These are phyloP conservation scores for Evansstolkia leycettana DNA, from an alignment of 495 filamentous ascomycete genomes.

Conservation along the genomic window DNA sequence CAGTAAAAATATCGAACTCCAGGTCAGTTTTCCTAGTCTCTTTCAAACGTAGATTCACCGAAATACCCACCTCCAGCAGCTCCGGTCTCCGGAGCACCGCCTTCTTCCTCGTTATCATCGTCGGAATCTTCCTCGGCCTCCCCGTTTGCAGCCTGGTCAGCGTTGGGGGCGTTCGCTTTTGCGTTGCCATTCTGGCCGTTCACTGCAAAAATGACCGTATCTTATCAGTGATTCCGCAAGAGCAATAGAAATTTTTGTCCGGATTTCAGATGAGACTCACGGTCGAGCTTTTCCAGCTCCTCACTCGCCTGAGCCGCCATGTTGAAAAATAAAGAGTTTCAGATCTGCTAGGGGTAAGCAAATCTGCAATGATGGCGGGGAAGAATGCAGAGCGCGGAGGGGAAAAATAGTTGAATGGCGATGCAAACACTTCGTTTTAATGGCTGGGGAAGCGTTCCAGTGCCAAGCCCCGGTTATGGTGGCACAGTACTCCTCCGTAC, in stretches of 20 bases:
- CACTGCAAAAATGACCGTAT: slow-evolving; percentile 18
- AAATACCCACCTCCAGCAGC: slow-evolving; percentile 29
- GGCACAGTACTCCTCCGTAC: too few relatives aligned
- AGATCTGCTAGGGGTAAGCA: neutral
- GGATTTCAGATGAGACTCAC: slow-evolving; percentile 17
- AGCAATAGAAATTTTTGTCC: neutral
- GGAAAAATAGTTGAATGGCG: slow-evolving; percentile 4
- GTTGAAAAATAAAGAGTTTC: slow-evolving; percentile 10
- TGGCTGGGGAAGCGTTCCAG: too few relatives aligned
- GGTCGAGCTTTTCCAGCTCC: slow-evolving; percentile 39
- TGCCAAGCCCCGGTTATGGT: too few relatives aligned
- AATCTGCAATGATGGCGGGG: slow-evolving; percentile 3
- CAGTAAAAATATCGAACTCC: neutral
- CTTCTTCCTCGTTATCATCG: slow-evolving; percentile 44
- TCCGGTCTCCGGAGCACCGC: slow-evolving; percentile 24
- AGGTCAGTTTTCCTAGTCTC: too few relatives aligned
- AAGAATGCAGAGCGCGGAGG: slow-evolving; percentile 9
- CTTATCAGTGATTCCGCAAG: slow-evolving; percentile 11
- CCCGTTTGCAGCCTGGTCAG: slow-evolving; percentile 20
- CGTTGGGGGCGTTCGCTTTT: slow-evolving; percentile 27
- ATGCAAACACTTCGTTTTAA: too few relatives aligned
- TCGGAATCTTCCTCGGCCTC: slow-evolving; percentile 57
- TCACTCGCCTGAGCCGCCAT: slow-evolving; percentile 44
- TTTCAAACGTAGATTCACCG: too few relatives aligned
- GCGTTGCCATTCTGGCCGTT: slow-evolving; percentile 39